Conservation (phyloP, 495 filamentous ascomycete genomes). For the Aspergillus affinis region DNA sequence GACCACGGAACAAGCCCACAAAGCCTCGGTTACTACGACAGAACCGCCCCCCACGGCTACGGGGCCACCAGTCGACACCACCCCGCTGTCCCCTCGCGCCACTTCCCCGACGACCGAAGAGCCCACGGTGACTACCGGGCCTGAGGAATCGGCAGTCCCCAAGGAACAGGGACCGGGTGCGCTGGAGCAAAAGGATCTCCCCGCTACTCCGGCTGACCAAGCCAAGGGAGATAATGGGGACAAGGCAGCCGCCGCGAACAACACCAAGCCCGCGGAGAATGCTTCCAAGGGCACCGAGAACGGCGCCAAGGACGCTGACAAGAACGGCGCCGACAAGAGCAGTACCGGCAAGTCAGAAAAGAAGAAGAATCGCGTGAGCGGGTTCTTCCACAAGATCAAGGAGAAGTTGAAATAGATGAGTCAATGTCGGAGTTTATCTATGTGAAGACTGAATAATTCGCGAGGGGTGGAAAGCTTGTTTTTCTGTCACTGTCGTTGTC, state of each 20-base stretch:
- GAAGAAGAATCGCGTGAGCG: slow-evolving; percentile 48
- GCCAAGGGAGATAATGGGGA: slow-evolving; percentile 23
- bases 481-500: not conserved
- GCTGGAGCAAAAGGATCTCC: not conserved
- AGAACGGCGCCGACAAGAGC: slow-evolving; percentile 16
- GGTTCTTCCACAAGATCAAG: slow-evolving; percentile 51
- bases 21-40: slow-evolving; percentile 43
- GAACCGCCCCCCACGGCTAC: slow-evolving; percentile 38
- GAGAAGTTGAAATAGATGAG: slow-evolving; percentile 45
- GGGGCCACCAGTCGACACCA: slow-evolving; percentile 26
- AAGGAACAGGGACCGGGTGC: slow-evolving; percentile 8
- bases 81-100: slow-evolving; percentile 47
- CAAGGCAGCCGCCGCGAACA: slow-evolving; percentile 6
- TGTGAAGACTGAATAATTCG: not conserved
- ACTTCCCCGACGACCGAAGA: slow-evolving; percentile 33
- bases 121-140: slow-evolving; percentile 41
- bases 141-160: slow-evolving; percentile 15
- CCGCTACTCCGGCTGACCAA: slow-evolving; percentile 8
- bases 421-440: not conserved
- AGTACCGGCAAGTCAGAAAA: slow-evolving; percentile 34
- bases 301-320: slow-evolving; percentile 11
- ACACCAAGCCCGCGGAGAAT: not conserved
- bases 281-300: slow-evolving; percentile 2
- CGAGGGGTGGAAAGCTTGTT: not conserved
- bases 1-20: slow-evolving; percentile 36